A percentile compares a stretch with the other conserved stretches of the same genome.
Conservation (phyloP, 2,329 filamentous ascomycete genomes). For the Ceratocystis destructans region DNA sequence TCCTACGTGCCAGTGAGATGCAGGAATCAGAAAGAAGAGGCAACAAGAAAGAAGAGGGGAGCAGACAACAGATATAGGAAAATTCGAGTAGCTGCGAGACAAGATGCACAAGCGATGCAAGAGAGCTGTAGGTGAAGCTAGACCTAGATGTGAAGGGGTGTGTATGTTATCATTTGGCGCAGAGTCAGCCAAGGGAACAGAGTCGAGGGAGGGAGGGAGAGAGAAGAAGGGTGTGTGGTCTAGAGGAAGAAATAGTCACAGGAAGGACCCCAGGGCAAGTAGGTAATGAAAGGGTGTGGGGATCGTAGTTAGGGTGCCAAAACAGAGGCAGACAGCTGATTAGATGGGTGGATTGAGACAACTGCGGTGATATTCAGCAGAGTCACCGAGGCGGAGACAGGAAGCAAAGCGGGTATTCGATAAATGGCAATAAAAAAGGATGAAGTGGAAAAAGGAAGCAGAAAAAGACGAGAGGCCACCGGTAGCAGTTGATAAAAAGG, state of each 20-base stretch:
- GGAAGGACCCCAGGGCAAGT: background rate
- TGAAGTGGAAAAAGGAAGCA: background rate
- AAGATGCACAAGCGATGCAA: constrained; percentile 3
- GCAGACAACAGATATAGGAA: constrained; percentile 12
- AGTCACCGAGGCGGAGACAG: background rate
- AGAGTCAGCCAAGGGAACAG: background rate
- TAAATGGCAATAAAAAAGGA: background rate
- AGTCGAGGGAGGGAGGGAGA: background rate
- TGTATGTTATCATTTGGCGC: background rate
- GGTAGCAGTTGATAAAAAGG: background rate
- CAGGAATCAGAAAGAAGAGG: constrained; percentile 9
- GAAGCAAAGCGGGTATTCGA: background rate
- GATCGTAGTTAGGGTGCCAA: background rate
- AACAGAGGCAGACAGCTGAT: background rate
- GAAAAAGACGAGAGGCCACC: constrained; percentile 3
- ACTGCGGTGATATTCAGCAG: constrained; percentile 5
- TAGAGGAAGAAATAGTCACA: background rate
- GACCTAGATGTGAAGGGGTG: background rate
- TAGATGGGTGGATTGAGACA: background rate
- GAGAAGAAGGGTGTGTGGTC: background rate
- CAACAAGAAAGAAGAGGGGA: constrained; percentile 9
- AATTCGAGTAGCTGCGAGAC: background rate
- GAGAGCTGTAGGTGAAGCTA: background rate
- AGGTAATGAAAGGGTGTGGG: background rate
- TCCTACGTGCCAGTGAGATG: constrained; percentile 14